Base-by-base conservation (phyloP, 805 yeast genomes). In the Ogataea methylovora region DNA sequence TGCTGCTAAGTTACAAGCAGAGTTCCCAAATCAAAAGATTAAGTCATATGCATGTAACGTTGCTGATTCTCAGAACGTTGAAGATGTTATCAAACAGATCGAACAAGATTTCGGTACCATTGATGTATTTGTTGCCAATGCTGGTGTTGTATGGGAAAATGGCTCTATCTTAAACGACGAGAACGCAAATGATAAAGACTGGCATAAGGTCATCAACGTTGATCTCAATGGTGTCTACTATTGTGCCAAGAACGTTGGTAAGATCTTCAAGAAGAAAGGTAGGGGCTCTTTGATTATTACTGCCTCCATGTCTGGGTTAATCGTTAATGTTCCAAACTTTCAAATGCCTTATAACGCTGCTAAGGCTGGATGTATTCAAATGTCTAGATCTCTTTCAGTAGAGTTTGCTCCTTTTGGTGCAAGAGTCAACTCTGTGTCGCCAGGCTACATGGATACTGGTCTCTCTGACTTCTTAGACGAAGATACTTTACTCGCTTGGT, bases 291-390 rank as follows among this genome's bases (percentile, higher is more conserved):
- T 71, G 42, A 59, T 71, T 39, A 65, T 69, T 52, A 71, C 77
- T 18, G 76, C 76, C 2, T 70, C 76, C 18, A 71, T 71, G 76
- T 67, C 73, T 14, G 76, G 69, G 21, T 66, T 67, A 51, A 69
- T 71, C 41, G 74, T 66, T 38, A 71, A 71, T 43, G 72, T 68
- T 39, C 76, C 77, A 33, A 64, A 69, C 44, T 65, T 65, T 44
- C 76, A 70, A 46, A 69, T 71, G 44, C 67, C 67, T 14, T 69
- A 68, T 52, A 68, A 68, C 41, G 66, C 65, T 27, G 71, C 73
- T 33, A 69, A 69, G 54, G 73, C 73, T 20, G 73, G 65, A 20
- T 69, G 70, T 41, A 52, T 68, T 49, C 71, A 69, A 41, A 55
- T 68, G 56, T 61, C 70, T 35, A 65, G 60, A 48, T 67, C 73